Base-by-base conservation (phyloP, 2,329 filamentous ascomycete genomes). In the Colletotrichum cereale region DNA sequence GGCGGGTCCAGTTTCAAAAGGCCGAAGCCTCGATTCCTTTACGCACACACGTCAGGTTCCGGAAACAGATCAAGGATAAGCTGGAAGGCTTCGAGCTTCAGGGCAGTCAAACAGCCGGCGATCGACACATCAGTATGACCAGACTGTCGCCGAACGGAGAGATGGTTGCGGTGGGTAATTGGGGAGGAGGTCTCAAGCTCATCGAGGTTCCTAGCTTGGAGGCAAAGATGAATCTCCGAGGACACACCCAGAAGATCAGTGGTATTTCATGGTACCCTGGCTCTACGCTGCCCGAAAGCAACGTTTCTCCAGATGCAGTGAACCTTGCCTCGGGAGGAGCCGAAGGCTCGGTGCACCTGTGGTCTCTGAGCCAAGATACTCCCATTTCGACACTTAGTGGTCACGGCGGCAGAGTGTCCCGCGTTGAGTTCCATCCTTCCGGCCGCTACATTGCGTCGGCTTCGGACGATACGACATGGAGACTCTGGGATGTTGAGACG, bases 401-500 rank as follows among this genome's bases (percentile, higher is more conserved):
- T 0, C 96, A 99, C 78, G 91, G 89, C 5, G 93, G 93, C 65
- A 91, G 96, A 73, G 95, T 99, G 11, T 97, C 95, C 77, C 90
- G 96, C 67, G 92, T 97, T 16, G 96, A 97, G 71, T 97, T 98
- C 78, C 96, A 99, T 75, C 96, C 96, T 0, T 97, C 94, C 0
- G 96, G 96, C 4, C 88, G 88, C 73, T 98, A 96, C 78, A 86
- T 98, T 7, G 96, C 96, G 6, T 97, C 95, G 1, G 96, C 96
- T 8, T 97, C 95, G 0, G 96, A 96, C 77, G 96, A 99, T 79
- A 97, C 95, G 2, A 97, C 96, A 0, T 99, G 96, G 96, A 90
- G 96, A 55, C 85, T 99, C 42, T 99, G 96, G 96, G 96, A 98
- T 79, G 90, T 98, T 0, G 91, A 94, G 75, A 96, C 92, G 0